phyloP scores from a whole-genome alignment of 2,329 filamentous ascomycete genomes.

The Rachicladosporium sp. region DNA sequence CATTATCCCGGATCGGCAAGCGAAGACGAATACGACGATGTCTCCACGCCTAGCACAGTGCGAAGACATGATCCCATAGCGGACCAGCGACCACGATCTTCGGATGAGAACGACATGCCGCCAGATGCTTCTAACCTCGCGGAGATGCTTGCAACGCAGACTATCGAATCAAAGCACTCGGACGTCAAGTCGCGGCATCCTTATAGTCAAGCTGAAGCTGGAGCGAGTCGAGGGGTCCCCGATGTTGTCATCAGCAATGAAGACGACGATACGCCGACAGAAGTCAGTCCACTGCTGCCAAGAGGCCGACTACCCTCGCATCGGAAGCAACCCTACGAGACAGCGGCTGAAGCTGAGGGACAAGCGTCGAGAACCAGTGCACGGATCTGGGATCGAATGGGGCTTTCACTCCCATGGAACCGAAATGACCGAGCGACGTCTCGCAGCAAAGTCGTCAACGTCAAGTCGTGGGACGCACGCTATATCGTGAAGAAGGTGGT shows the following conservation, averaged over 20 bases:
- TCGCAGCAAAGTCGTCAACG: slow-evolving; percentile 37
- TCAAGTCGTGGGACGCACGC: slow-evolving; percentile 59
- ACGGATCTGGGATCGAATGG: slow-evolving; percentile 18
- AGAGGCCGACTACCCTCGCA: slow-evolving; percentile 13
- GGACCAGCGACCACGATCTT: slow-evolving; percentile 23
- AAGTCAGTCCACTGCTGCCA: slow-evolving; percentile 26
- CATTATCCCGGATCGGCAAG: slow-evolving; percentile 14
- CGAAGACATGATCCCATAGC: slow-evolving; percentile 17
- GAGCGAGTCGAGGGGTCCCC: slow-evolving; percentile 9
- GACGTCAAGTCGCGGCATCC: too few relatives aligned
- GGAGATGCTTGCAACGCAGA: slow-evolving; percentile 3
- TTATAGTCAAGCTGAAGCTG: too few relatives aligned
- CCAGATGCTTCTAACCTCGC: slow-evolving; percentile 3
- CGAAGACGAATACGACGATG: neutral
- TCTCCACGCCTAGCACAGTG: slow-evolving; percentile 2
- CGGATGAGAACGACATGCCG: slow-evolving; percentile 8
- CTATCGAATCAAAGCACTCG: too few relatives aligned
- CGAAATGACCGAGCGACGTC: slow-evolving; percentile 3
- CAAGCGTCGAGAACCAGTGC: slow-evolving; percentile 3
- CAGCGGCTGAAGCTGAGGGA: slow-evolving; percentile 15
- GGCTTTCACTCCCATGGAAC: slow-evolving; percentile 16
- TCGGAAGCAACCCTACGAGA: slow-evolving; percentile 13
- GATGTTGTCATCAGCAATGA: slow-evolving; percentile 19
- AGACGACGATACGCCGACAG: slow-evolving; percentile 12
- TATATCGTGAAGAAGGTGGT: slow-evolving; percentile 53